phyloP scores from a whole-genome alignment of 176 grass and related monocot genomes.

The Carex cristatella region DNA sequence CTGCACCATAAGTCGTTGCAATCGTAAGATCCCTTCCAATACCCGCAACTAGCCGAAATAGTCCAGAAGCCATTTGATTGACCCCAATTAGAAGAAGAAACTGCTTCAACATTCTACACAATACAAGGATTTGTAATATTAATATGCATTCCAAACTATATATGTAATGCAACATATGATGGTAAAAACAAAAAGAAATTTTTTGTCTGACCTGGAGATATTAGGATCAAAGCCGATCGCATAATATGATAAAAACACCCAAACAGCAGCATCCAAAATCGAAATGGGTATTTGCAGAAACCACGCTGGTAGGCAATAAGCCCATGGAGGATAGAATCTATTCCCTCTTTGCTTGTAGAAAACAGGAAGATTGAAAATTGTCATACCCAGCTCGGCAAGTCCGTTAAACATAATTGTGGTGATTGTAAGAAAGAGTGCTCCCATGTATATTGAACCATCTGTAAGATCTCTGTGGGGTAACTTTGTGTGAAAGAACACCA shows the following conservation, averaged over 20 bases:
- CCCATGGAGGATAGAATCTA: conserved; percentile 57
- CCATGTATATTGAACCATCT: conserved; percentile 40
- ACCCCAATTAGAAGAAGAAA: not conserved
- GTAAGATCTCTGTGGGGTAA: conserved; percentile 33
- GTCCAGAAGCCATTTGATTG: not conserved
- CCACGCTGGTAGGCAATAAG: conserved; percentile 49
- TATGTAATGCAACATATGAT: no score
- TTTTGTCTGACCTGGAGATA: conserved; percentile 25
- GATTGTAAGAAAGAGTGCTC: conserved; percentile 43
- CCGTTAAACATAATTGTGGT: conserved; percentile 45
- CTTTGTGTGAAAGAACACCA: conserved; percentile 48
- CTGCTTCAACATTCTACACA: conserved; percentile 2
- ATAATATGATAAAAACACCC: conserved; percentile 54
- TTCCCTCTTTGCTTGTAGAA: conserved; percentile 68
- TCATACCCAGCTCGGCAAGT: conserved; percentile 57
- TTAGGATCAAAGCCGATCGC: conserved; percentile 56
- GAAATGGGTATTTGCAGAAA: conserved; percentile 56
- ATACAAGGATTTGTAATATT: not conserved
- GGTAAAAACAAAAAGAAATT: no score
- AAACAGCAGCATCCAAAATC: conserved; percentile 41
- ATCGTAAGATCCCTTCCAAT: conserved; percentile 58
- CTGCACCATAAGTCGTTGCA: conserved; percentile 58
- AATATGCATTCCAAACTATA: no score
- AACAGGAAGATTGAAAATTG: conserved; percentile 50
- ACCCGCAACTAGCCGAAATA: conserved; percentile 35